phyloP scores from a whole-genome alignment of 2,329 filamentous ascomycete species.

The Fusarium piperis region DNA sequence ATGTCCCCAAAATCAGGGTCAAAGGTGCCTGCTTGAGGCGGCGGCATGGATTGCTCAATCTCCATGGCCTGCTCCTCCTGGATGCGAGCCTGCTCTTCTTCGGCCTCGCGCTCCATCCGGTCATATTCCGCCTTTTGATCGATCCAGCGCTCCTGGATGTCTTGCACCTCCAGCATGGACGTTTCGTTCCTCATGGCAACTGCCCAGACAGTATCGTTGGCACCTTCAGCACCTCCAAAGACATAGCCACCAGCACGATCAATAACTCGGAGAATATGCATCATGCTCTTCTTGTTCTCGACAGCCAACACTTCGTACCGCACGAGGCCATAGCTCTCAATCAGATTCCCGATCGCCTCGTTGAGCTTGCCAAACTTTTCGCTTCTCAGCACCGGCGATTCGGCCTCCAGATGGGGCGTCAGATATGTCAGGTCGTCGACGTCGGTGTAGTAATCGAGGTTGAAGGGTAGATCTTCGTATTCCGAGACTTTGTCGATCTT shows the following conservation, averaged over 20 bases:
- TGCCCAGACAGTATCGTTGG: conserved; percentile 97
- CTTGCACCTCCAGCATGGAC: conserved; percentile 80
- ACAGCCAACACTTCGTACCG: conserved; percentile 93
- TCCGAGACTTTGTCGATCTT: conserved; percentile 95
- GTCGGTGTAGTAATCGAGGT: conserved; percentile 96
- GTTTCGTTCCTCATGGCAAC: conserved; percentile 86
- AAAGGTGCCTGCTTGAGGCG: conserved; percentile 38
- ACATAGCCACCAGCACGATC: conserved; percentile 93
- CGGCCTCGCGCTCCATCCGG: conserved; percentile 76
- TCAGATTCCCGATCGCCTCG: conserved; percentile 83
- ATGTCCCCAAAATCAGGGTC: conserved; percentile 63
- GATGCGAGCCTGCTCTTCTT: conserved; percentile 76
- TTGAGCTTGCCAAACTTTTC: conserved; percentile 87
- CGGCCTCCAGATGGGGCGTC: conserved; percentile 80
- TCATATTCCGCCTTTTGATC: conserved; percentile 91
- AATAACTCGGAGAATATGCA: conserved; percentile 86
- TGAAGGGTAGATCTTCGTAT: conserved; percentile 90
- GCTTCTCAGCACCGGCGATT: conserved; percentile 75
- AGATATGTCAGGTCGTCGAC: conserved; percentile 92
- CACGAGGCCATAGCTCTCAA: conserved; percentile 90
- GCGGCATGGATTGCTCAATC: conserved; percentile 43
- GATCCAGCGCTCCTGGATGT: conserved; percentile 96
- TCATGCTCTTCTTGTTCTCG: conserved; percentile 98
- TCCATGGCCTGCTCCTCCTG: conserved; percentile 52
- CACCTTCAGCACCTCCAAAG: conserved; percentile 88